Percentiles rank a stretch among this genome's conserved stretches.
Evolutionary conservation across 768 basidiomycete species (phyloP).

Genomic region (Phylloporus sp.): DNA sequence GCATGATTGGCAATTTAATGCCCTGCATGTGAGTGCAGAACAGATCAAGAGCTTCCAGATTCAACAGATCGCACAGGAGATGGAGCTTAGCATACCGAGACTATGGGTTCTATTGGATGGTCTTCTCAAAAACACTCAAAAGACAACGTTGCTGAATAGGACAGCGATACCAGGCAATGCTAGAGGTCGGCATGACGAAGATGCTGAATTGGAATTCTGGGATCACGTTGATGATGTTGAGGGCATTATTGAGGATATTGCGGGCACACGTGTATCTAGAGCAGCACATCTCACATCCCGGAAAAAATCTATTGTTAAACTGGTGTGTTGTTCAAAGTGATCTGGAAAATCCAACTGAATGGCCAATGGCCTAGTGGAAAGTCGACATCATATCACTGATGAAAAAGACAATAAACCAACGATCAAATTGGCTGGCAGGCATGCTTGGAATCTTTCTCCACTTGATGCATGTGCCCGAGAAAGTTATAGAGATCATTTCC

Average conservation of each 20-base stretch:
- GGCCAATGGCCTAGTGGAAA: neutral
- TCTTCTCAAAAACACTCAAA: no score
- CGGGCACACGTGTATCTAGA: neutral
- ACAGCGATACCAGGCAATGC: no score
- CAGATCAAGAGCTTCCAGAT: neutral
- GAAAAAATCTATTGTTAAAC: neutral
- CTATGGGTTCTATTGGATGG: no score
- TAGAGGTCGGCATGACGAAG: no score
- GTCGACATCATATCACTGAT: neutral
- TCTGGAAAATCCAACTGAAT: neutral
- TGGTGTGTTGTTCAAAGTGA: neutral
- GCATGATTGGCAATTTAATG: neutral
- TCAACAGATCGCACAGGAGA: neutral
- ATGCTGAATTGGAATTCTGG: neutral
- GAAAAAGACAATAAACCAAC: neutral
- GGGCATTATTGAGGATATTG: neutral
- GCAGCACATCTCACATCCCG: neutral
- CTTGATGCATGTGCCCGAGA: neutral
- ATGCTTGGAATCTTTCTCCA: conserved; percentile 2
- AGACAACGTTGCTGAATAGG: no score
- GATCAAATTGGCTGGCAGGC: neutral
- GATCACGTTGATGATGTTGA: neutral
- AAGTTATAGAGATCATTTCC: conserved; percentile 1
- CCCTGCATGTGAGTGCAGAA: neutral
- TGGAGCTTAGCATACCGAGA: no score